Evolutionary conservation across 2,329 filamentous ascomycete species (phyloP), one percentile per base, ranked within the genome.

Genomic region (Cercospora sesami): DNA sequence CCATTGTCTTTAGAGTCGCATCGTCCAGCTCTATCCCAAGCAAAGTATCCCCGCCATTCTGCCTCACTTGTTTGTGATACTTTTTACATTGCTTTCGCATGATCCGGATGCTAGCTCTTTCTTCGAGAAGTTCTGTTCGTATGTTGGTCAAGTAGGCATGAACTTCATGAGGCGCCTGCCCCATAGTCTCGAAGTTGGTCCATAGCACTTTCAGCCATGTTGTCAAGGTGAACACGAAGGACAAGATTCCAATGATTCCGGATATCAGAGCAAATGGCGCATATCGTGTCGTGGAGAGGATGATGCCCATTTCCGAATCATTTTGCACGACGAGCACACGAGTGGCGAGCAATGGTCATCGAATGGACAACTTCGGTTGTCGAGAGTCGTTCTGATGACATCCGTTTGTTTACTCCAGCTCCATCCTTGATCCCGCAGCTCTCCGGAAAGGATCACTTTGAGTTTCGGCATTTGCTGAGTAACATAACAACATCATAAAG

Each of bases 141-240:
- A 83, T 74, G 30, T 77, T 81, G n/a, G 77, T 80, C 1, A 82
- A 72, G 36, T 76, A 78, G 61, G 78, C 75, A 60, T 78, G 75
- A n/a, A 82, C 80, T 68, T 82, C 78, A 42, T 75, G 71, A 5
- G 76, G 74, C 1, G 80, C 80, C 59, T 78, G 74, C 42, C 70
- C 68, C 31, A 82, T 67, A 3, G 80, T 81, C n/a, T 73, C 67
- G 42, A 82, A 69, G 21, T 80, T 80, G 58, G 73, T 72, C 80
- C 79, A 82, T 62, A 81, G 76, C 7, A 82, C 79, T 60, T 78
- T 76, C 28, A 82, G 60, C 70, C 81, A 79, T 16, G 81, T 83
- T n/a, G 73, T 76, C 18, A 82, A 67, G 0, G 81, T 83, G 74
- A 82, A 81, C 33, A 78, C 78, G 55, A 82, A 82, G 42, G 77